Conservation (phyloP, 1,139 yeast genomes). For the Geotrichum citri-aurantii region DNA sequence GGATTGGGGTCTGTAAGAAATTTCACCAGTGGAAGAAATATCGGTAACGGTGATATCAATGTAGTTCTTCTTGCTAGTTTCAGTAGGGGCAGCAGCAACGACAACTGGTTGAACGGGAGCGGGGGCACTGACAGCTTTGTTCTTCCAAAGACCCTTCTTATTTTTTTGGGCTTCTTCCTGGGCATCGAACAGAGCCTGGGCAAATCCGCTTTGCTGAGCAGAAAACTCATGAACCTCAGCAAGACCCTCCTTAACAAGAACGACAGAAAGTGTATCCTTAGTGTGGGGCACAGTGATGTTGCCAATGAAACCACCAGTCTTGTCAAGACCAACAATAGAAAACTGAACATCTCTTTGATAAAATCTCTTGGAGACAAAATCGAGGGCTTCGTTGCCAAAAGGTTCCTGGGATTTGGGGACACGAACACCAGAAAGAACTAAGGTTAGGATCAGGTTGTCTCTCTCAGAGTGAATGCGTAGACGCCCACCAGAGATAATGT, state of each 20-base stretch:
- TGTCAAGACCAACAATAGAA: constrained; percentile 65
- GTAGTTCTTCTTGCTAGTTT: constrained; percentile 38
- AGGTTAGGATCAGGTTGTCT: constrained; percentile 62
- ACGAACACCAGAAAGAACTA: constrained; percentile 68
- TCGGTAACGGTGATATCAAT: constrained; percentile 60
- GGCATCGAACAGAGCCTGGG: constrained; percentile 51
- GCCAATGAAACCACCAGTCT: constrained; percentile 78
- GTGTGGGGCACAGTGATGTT: constrained; percentile 52
- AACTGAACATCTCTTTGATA: constrained; percentile 71
- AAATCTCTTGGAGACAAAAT: constrained; percentile 49
- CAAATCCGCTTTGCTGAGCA: constrained; percentile 52
- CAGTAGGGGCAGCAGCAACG: constrained; percentile 17
- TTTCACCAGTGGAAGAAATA: constrained; percentile 46
- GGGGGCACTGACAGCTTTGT: constrained; percentile 33
- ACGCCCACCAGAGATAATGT: constrained; percentile 60
- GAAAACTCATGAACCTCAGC: constrained; percentile 64
- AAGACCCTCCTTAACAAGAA: constrained; percentile 59
- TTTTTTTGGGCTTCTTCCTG: constrained; percentile 54
- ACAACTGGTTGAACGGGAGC: constrained; percentile 28
- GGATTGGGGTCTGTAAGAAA: constrained; percentile 46
- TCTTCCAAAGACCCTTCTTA: constrained; percentile 62
- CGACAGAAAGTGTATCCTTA: constrained; percentile 52
- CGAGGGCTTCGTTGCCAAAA: constrained; percentile 49
- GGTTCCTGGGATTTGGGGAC: constrained; percentile 44
- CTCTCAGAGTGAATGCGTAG: constrained; percentile 62